phyloP scores from a whole-genome alignment of 768 basidiomycete species.

The Rhizopogon salebrosus region DNA sequence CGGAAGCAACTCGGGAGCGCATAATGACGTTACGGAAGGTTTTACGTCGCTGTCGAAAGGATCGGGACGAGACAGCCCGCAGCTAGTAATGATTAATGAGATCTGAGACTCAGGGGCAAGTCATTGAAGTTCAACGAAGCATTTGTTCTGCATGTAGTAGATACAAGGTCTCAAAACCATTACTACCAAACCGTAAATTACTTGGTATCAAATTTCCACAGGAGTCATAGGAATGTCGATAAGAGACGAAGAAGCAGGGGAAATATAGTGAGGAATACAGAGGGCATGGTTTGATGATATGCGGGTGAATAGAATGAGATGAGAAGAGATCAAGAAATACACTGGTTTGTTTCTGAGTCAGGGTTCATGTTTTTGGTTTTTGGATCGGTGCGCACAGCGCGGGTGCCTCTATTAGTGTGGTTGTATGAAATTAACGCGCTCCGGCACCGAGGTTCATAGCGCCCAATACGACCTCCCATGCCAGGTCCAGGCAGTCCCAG shows the following conservation, averaged over 20 bases:
- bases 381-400: constrained; percentile 7
- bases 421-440: constrained; percentile 18
- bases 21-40: background rate
- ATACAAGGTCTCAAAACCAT: constrained; percentile 26
- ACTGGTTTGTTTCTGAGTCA: constrained; percentile 1
- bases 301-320: constrained; percentile 19
- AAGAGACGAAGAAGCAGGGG: constrained; percentile 2
- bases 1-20: no score
- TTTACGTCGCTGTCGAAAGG: background rate
- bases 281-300: constrained; percentile 14
- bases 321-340: constrained; percentile 17
- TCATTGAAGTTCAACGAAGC: background rate
- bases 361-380: background rate
- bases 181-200: constrained; percentile 21
- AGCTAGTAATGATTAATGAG: background rate
- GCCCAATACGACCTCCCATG: constrained; percentile 63
- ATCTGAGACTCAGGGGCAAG: background rate
- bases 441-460: constrained; percentile 52
- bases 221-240: constrained; percentile 14
- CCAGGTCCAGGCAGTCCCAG: constrained; percentile 62
- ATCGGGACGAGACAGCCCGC: background rate
- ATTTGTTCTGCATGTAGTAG: constrained; percentile 11
- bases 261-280: constrained; percentile 23
- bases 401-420: constrained; percentile 11
- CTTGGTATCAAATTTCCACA: constrained; percentile 17